Base-by-base conservation (phyloP, 2,329 filamentous ascomycete species). In the Penicillium sclerotigenum region DNA sequence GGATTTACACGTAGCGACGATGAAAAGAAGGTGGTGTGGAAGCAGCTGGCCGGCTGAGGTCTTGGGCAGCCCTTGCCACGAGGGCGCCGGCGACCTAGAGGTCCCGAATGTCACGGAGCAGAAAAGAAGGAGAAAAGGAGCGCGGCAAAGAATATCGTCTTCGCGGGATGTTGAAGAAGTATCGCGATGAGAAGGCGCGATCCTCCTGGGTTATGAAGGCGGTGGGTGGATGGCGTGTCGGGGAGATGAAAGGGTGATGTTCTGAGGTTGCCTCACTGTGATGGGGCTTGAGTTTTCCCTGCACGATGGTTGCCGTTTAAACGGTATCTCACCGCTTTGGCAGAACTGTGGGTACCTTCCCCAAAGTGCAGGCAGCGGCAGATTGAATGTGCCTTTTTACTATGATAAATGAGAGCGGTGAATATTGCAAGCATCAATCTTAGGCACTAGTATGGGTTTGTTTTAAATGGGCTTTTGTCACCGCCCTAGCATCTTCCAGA, bases 11-110 rank as follows among this genome's bases (percentile, higher is more conserved):
- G 24, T 62, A 62, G 63, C 65, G 66, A 71, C 57, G 66, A 69
- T 69, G 65, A 69, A 70, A 69, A 62, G 61, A 67, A 58, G 56
- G 66, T 63, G 54, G 53, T 60, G 62, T 65, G 63, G 61, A 67
- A 71, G 65, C 68, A 68, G 69, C 70, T 71, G 71, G 74, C 73
- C 73, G 70, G 65, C 63, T 71, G 70, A 75, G 73, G 73, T 72
- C 71, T 75, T 70, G 73, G 75, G 74, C 75, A 75, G 74, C 74
- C 74, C 75, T 76, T 77, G 75, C 74, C 74, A 75, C 74, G 70
- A 76, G 75, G 75, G 74, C 74, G 75, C 73, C 75, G 68, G 70
- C 67, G 71, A 72, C 72, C 72, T 65, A 63, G 46, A 52, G 61
- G 70, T 64, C 66, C 70, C 71, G 64, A 66, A 70, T 65, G 69